Conservation (phyloP, 352 stramenopile genomes). For the Globisporangium canariense region DNA sequence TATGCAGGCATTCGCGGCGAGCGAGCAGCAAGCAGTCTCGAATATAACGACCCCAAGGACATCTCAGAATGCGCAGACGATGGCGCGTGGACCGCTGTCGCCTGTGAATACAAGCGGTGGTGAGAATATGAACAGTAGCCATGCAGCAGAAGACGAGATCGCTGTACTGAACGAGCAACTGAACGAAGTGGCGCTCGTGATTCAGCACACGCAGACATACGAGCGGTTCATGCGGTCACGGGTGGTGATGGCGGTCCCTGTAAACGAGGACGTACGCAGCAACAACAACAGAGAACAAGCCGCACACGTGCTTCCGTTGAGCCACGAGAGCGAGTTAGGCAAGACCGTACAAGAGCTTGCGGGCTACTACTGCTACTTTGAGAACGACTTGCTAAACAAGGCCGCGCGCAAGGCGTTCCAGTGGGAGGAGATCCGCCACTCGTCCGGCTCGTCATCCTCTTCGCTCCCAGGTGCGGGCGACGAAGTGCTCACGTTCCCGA, state of each 20-base stretch:
- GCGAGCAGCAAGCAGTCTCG: slow-evolving; percentile 1
- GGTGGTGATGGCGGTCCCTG: slow-evolving; percentile 15
- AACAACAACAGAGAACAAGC: slow-evolving; percentile 10
- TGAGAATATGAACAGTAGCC: neutral
- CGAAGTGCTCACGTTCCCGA: slow-evolving; percentile 52
- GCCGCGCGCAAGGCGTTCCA: slow-evolving; percentile 82
- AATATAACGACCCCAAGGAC: slow-evolving; percentile 2
- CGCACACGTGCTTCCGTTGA: slow-evolving; percentile 37
- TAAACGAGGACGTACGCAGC: slow-evolving; percentile 9
- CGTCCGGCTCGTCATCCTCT: slow-evolving; percentile 24
- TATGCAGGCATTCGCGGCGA: slow-evolving; percentile 34
- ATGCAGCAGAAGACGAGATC: slow-evolving; percentile 48
- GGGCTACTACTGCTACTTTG: slow-evolving; percentile 85
- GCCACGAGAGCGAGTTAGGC: slow-evolving; percentile 71
- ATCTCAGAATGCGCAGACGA: slow-evolving; percentile 5
- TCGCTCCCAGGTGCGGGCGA: slow-evolving; percentile 18
- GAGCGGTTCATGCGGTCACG: slow-evolving; percentile 85
- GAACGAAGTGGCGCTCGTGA: slow-evolving; percentile 83
- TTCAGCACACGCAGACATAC: slow-evolving; percentile 88
- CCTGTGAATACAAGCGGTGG: slow-evolving; percentile 11
- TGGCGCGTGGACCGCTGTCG: neutral
- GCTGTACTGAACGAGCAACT: slow-evolving; percentile 79
- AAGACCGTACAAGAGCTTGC: slow-evolving; percentile 82
- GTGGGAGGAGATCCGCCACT: slow-evolving; percentile 79
- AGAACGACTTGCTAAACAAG: slow-evolving; percentile 73